Evolutionary conservation across 2,329 filamentous ascomycete genomes (phyloP), one percentile per base, ranked within the genome.

Genomic region (Aureobasidium sp.): DNA sequence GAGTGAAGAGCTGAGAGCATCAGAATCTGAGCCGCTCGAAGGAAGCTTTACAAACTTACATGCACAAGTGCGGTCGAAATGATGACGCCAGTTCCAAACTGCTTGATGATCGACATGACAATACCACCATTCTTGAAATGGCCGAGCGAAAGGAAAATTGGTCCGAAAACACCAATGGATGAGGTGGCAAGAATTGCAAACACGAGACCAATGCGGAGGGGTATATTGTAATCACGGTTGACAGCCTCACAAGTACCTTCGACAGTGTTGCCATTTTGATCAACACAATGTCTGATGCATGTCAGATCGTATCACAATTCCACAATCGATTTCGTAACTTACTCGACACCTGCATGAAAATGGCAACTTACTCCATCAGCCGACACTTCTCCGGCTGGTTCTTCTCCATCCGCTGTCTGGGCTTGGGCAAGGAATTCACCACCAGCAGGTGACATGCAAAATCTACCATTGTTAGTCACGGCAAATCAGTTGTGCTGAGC

Each of bases 271-370:
- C 72, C 70, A 12, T 74, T 75, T 15, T 71, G 76, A 8, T 80
- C 79, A 13, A 82, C 79, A 66, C 87, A 89, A 67, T 89, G 83
- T 65, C 80, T 74, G 63, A 39, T 66, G 29, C 79, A 29, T 41
- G 72, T 67, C 68, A 75, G 59, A 15, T 53, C 64, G 64, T 51
- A 5, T 41, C 9, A 20, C 7, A 50, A 6, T 4, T 17, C 20
- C 7, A 42, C 26, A 15, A 8, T 10, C 15, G 9, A 2, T 13
- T n/a, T 9, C 13, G 8, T n/a, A 62, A 76, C 85, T 74, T 76
- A 89, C 87, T 90, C 86, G 26, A 91, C 85, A 41, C 87, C 87
- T 10, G 87, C 87, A 67, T 91, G 88, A 72, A 87, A 89, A 69
- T 91, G 88, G 67, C 87, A 90, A 67, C 83, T 78, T 65, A 62